Conservation (phyloP, 2,329 filamentous ascomycete species). For the Diaporthe amygdali region DNA sequence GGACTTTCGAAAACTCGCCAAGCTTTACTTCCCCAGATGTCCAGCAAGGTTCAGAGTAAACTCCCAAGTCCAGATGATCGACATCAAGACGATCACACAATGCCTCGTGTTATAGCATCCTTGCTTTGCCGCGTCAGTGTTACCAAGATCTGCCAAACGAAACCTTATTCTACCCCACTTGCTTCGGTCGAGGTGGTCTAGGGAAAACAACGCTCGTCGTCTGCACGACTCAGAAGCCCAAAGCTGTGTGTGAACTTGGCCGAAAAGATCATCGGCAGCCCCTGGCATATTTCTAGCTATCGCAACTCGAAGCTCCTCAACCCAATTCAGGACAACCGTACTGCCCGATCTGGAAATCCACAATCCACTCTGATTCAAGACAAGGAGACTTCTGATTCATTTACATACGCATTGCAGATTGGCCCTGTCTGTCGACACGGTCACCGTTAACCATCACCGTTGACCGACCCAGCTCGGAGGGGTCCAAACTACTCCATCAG, state of each 20-base stretch:
- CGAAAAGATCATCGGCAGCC: too few relatives aligned
- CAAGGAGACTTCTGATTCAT: background rate
- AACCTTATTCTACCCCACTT: background rate
- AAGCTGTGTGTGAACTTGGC: too few relatives aligned
- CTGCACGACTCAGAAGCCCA: conserved; percentile 1
- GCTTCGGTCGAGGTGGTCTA: background rate
- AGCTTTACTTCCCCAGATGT: conserved; percentile 1
- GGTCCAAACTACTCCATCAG: too few relatives aligned
- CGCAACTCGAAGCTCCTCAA: background rate
- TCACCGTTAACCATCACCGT: background rate
- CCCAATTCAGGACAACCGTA: background rate
- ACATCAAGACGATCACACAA: background rate
- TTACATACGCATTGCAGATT: background rate
- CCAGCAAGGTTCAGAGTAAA: background rate
- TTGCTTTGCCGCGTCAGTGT: background rate
- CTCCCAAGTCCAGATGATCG: background rate
- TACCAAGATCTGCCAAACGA: background rate
- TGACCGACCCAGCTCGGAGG: background rate
- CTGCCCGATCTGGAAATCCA: background rate
- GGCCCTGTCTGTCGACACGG: background rate
- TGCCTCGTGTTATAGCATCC: background rate
- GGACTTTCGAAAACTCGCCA: background rate
- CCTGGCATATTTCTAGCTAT: too few relatives aligned
- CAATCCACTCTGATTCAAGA: background rate
- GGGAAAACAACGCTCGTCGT: background rate